Evolutionary conservation across 495 filamentous ascomycete species (phyloP), one percentile per base, ranked within the genome.

Genomic region (Neurospora tetraspora): DNA sequence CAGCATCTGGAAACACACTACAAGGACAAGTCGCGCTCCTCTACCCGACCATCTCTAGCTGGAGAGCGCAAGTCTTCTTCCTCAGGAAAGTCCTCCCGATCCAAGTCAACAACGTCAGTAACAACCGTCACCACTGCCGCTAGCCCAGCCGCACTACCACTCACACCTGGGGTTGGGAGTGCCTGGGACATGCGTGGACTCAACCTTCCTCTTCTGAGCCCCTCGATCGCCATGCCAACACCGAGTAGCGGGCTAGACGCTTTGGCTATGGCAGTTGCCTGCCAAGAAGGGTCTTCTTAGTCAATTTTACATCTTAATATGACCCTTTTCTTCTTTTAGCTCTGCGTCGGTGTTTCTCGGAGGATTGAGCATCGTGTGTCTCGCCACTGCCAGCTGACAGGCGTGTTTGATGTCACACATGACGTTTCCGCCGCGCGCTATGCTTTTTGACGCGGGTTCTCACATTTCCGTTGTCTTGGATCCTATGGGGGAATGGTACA

Each of bases 1-100:
- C 95, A 98, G 77, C 95, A 98, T 78, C 90, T 93, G 70, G 89
- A 94, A 69, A 98, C 96, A 1, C 95, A 98, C 80, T 90, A 85
- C 80, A 89, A 87, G 77, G 83, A 86, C 70, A 84, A 84, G 76
- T 79, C 82, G 1, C 80, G 84, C 20, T 76, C 81, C 9, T 79
- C 81, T 18, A 72, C 79, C 2, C 74, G 78, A 6, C 74, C 77
- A 4, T 71, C 76, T 10, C 27, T 77, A 37, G 70, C 73, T 37
- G 47, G 70, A 12, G 77, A 80, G 6, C 79, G 81, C 72, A 79
- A 79, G n/a, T 76, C 80, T n/a, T 78, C 80, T 0, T 73, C 79
- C 6, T 81, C 81, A 0, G 45, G 79, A 71, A 69, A 83, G 78
- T 74, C 81, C 75, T 76, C 74, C 38, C 73, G 77, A 36, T 70